Evolutionary conservation across 768 basidiomycete species (phyloP), one percentile per base, ranked within the genome.

Genomic region (Trametes coccinea): DNA sequence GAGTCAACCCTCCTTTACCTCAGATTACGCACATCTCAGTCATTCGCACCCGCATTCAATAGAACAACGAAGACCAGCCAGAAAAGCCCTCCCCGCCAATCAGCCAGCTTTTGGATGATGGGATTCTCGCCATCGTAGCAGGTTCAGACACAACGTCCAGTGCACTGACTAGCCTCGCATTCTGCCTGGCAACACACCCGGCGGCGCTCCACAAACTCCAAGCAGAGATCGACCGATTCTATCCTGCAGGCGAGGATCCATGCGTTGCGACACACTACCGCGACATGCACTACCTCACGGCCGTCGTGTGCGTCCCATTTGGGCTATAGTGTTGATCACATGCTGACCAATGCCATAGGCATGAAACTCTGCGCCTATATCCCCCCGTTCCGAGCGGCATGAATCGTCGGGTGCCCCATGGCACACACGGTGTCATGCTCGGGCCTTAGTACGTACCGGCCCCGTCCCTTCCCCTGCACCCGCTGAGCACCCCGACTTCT

Each of bases 361-460:
- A 82, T 33, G 82, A 82, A 68, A 70, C 72, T 3, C 62, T 82
- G 34, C 77, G 81, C 30, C 72, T 83, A 34, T 71, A 75, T 5
- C 81, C 82, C n/a, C 75, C 81, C 1, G 71, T 80, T 10, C 71
- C 73, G 3, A 79, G 77, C 17, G 64, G 71, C 41, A 72, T 75
- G 3, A 75, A 79, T 51, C 76, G 81, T 34, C 72, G 75, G 40
- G 71, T 75, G 0, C 61, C 66, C 0, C 62, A 50, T 16, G 72
- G 71, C 3, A 75, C 70, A 16, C 67, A 64, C 17, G 74, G 72
- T 29, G 74, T 71, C 52, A 39, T 75, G 27, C 67, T 79, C n/a
- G 74, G 73, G 33, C 69, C 70, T 17, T 65, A 67, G 80, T 75
- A 61, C 50, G 72, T 61, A 22, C 29, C 10, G 34, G 16, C 5